Conservation (phyloP, 352 stramenopile genomes). For the Thraustotheca clavata region DNA sequence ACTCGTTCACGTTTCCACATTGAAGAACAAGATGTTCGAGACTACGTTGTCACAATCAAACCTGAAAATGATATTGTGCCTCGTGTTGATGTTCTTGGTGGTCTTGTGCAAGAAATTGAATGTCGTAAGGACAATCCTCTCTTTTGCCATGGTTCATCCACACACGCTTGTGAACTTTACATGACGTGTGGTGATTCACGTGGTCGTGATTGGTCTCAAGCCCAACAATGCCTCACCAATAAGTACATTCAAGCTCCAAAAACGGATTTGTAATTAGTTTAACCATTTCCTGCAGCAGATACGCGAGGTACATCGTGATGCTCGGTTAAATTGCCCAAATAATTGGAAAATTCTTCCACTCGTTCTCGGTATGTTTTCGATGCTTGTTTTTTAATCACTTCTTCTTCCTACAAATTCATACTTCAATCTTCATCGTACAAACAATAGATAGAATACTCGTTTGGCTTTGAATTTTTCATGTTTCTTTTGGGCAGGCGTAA, state of each 20-base stretch:
- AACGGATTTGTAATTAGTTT: slow-evolving; percentile 21
- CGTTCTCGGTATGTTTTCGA: slow-evolving; percentile 86
- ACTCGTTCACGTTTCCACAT: slow-evolving; percentile 69
- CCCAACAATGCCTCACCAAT: slow-evolving; percentile 55
- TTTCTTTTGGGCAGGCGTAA: slow-evolving; percentile 67
- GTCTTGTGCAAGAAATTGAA: slow-evolving; percentile 85
- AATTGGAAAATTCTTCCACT: slow-evolving; percentile 96
- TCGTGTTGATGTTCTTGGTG: slow-evolving; percentile 66
- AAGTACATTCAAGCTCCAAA: slow-evolving; percentile 36
- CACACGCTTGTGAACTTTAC: slow-evolving; percentile 79
- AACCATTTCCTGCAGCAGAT: slow-evolving; percentile 87
- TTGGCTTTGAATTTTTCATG: slow-evolving; percentile 76
- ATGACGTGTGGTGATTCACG: slow-evolving; percentile 70
- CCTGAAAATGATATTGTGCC: slow-evolving; percentile 67
- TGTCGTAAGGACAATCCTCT: slow-evolving; percentile 68
- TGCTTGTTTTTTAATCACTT: slow-evolving; percentile 77
- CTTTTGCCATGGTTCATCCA: slow-evolving; percentile 74
- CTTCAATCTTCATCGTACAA: not conserved
- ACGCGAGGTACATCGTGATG: slow-evolving; percentile 97
- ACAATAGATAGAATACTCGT: slow-evolving; percentile 34
- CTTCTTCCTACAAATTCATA: slow-evolving; percentile 48
- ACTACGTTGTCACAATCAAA: slow-evolving; percentile 84
- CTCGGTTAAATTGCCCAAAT: slow-evolving; percentile 93
- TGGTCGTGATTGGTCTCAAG: slow-evolving; percentile 67
- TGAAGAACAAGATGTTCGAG: slow-evolving; percentile 55